Conservation (phyloP, 805 yeast genomes). For the Brettanomyces bruxellensis region DNA sequence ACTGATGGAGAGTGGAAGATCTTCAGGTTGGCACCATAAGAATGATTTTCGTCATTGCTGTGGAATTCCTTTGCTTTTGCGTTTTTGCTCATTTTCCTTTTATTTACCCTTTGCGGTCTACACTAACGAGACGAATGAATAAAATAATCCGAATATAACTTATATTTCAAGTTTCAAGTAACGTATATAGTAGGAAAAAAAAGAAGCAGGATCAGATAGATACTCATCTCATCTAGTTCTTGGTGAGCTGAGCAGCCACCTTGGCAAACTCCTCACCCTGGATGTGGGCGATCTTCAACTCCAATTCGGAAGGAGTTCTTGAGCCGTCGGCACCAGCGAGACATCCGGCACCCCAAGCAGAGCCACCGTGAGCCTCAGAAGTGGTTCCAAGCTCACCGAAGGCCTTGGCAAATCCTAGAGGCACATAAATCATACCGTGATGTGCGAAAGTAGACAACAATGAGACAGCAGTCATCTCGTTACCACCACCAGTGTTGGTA, state of each 20-base stretch:
- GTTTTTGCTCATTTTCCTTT: too few species aligned
- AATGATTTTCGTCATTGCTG: neutral
- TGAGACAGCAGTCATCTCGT: conserved; percentile 62
- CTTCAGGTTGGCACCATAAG: conserved; percentile 60
- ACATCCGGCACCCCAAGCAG: conserved; percentile 85
- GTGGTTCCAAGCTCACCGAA: conserved; percentile 46
- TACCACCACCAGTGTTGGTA: conserved; percentile 82
- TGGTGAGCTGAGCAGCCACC: conserved; percentile 25
- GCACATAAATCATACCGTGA: conserved; percentile 75
- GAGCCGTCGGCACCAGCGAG: conserved; percentile 73
- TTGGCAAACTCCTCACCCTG: conserved; percentile 64
- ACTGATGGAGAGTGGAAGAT: conserved; percentile 49
- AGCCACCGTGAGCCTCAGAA: conserved; percentile 66
- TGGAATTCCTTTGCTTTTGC: too few species aligned
- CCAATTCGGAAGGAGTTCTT: conserved; percentile 55
- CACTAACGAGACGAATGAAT: too few species aligned
- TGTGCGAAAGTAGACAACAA: conserved; percentile 59
- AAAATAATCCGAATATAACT: too few species aligned
- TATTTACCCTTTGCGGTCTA: too few species aligned
- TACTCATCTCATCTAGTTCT: neutral
- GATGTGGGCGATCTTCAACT: conserved; percentile 49
- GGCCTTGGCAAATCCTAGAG: conserved; percentile 60
- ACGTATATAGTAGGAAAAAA: too few species aligned
- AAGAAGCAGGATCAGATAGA: neutral
- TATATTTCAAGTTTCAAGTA: too few species aligned